Evolutionary conservation across 1,284 basidiomycete genomes (phyloP).

Genomic region (Boletus hoseneyae): DNA sequence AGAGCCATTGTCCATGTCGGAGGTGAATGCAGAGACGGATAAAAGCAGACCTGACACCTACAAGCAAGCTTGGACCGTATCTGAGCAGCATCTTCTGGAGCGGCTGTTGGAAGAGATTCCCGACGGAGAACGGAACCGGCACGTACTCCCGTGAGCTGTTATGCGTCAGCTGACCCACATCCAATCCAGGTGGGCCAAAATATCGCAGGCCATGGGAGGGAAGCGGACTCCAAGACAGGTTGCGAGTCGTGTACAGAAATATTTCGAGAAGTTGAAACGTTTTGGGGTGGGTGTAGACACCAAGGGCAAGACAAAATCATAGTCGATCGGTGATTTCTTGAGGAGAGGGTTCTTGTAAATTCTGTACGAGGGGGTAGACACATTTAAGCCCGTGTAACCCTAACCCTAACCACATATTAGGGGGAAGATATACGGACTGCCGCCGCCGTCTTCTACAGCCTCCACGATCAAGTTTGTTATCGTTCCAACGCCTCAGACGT

Average conservation of each 20-base stretch:
- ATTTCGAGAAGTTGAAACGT: constrained; percentile 75
- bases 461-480: constrained; percentile 1
- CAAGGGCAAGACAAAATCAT: constrained; percentile 33
- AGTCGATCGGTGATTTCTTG: constrained; percentile 3
- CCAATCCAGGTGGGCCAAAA: constrained; percentile 64
- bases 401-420: constrained; percentile 32
- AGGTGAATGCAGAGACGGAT: constrained; percentile 28
- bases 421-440: not conserved
- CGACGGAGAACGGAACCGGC: constrained; percentile 73
- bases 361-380: not conserved
- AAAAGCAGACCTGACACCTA: constrained; percentile 64
- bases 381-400: constrained; percentile 4
- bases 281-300: constrained; percentile 52
- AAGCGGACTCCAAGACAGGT: constrained; percentile 73
- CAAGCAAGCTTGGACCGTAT: constrained; percentile 71
- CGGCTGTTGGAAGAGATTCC: constrained; percentile 69
- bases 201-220: constrained; percentile 75
- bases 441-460: constrained; percentile 26
- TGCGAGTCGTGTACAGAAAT: constrained; percentile 82
- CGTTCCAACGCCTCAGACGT: constrained; percentile 16
- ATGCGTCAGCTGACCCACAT: constrained; percentile 7
- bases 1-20: constrained; percentile 16
- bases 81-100: constrained; percentile 73
- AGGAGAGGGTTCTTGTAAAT: not conserved
- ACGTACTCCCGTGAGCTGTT: constrained; percentile 19